These are phyloP conservation scores for Penicillium carneum DNA, from an alignment of 2,329 filamentous ascomycete genomes.

Conservation along the genomic window DNA sequence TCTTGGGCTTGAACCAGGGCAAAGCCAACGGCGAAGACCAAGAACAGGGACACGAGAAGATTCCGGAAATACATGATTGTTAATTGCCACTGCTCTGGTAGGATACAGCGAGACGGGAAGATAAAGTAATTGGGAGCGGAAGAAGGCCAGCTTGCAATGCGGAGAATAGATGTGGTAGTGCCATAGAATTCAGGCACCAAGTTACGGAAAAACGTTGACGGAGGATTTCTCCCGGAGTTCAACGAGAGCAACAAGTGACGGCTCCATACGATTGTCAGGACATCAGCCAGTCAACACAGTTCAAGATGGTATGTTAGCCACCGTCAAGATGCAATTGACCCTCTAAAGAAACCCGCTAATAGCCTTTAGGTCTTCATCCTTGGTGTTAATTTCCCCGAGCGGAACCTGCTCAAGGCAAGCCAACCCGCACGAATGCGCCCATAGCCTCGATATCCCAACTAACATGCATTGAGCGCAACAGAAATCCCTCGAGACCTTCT, in stretches of 20 bases:
- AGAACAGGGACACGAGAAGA: constrained; percentile 68
- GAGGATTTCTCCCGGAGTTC: constrained; percentile 42
- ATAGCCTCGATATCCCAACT: constrained; percentile 20
- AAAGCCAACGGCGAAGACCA: constrained; percentile 76
- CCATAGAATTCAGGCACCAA: neutral
- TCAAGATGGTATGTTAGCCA: constrained; percentile 43
- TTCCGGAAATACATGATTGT: constrained; percentile 47
- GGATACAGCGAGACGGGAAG: constrained; percentile 29
- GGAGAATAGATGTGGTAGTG: constrained; percentile 22
- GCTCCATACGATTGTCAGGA: constrained; percentile 22
- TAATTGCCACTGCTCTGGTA: constrained; percentile 32
- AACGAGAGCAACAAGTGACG: constrained; percentile 25
- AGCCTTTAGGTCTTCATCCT: constrained; percentile 77
- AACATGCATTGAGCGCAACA: constrained; percentile 22
- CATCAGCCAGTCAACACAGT: constrained; percentile 14
- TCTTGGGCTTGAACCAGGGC: constrained; percentile 74
- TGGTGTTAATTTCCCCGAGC: constrained; percentile 84
- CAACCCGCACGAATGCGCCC: constrained; percentile 12
- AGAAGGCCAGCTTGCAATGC: constrained; percentile 50
- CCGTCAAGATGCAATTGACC: neutral
- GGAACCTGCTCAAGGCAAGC: constrained; percentile 79
- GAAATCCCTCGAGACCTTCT: constrained; percentile 78
- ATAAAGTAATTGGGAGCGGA: constrained; percentile 24
- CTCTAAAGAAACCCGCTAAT: constrained; percentile 22
- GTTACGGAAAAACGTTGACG: constrained; percentile 44